phyloP scores from a whole-genome alignment of 2,329 filamentous ascomycete genomes.

The Phyllosticta citribraziliensis region DNA sequence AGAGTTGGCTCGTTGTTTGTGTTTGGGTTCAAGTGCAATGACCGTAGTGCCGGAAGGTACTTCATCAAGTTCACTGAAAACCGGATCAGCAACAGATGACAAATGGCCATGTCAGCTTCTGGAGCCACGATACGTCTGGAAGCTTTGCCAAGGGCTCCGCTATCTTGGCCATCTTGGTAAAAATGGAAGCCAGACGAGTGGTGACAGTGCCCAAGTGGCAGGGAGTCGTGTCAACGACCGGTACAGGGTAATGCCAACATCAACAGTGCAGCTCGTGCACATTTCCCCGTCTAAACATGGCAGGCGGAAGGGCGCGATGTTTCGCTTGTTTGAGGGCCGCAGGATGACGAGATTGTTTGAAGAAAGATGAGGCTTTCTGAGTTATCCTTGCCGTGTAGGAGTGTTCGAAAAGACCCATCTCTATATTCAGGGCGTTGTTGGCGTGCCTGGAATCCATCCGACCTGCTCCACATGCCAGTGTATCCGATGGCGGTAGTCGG shows the following conservation, averaged over 20 bases:
- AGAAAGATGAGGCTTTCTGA: not conserved
- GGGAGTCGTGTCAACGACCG: not conserved
- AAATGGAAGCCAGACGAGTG: no score
- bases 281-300: not conserved
- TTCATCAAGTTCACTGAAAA: not conserved
- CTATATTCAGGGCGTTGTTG: not conserved
- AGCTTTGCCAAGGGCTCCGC: no score
- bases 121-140: no score
- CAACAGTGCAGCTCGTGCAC: not conserved
- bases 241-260: not conserved
- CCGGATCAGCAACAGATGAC: no score
- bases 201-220: not conserved
- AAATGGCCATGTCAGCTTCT: no score
- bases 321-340: not conserved
- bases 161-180: not conserved
- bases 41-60: not conserved
- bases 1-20: not conserved
- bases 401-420: no score
- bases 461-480: conserved; percentile 9
- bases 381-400: not conserved
- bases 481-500: conserved; percentile 8
- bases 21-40: not conserved
- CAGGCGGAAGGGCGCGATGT: not conserved
- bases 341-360: not conserved
- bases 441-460: not conserved